Evolutionary conservation across 139 green algal species (phyloP).

Genomic region (Spirogloea muscicola): DNA sequence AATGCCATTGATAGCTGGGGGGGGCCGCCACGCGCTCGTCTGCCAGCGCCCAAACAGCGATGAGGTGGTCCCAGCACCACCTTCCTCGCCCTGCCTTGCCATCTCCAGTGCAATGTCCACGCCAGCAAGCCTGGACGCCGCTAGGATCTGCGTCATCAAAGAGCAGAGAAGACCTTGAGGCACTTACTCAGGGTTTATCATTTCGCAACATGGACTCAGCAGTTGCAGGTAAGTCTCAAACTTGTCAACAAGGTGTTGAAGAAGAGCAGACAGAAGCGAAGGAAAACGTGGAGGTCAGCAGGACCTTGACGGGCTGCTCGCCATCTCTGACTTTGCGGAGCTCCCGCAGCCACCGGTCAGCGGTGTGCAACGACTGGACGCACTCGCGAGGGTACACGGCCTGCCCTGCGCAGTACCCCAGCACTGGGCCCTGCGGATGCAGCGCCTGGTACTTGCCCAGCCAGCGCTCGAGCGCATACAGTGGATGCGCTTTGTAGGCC

Average conservation of each 20-base stretch:
- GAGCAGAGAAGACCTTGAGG: no score
- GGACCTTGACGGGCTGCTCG: slow-evolving; percentile 45
- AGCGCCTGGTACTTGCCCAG: slow-evolving; percentile 46
- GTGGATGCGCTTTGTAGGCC: slow-evolving; percentile 37
- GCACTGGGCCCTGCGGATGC: slow-evolving; percentile 30
- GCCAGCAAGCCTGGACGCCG: slow-evolving; percentile 22
- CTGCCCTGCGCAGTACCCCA: slow-evolving; percentile 39
- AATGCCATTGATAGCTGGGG: slow-evolving; percentile 24
- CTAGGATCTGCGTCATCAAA: slow-evolving; percentile 7
- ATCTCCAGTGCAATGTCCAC: slow-evolving; percentile 18
- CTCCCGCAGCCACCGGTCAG: slow-evolving; percentile 37
- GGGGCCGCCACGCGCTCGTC: slow-evolving; percentile 42
- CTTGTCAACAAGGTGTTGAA: no score
- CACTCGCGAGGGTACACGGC: slow-evolving; percentile 43
- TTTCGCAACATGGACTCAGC: no score
- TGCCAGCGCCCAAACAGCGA: slow-evolving; percentile 47
- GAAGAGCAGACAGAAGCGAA: neutral
- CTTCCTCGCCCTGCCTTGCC: slow-evolving; percentile 12
- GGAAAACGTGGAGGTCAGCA: neutral
- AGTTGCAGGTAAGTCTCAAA: no score
- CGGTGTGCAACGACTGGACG: slow-evolving; percentile 49
- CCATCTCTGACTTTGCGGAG: slow-evolving; percentile 26
- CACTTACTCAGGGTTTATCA: no score
- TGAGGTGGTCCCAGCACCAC: slow-evolving; percentile 1
- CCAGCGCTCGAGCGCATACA: slow-evolving; percentile 51